phyloP scores from a whole-genome alignment of 2,329 filamentous ascomycete species.

The Epichloe baconii region DNA sequence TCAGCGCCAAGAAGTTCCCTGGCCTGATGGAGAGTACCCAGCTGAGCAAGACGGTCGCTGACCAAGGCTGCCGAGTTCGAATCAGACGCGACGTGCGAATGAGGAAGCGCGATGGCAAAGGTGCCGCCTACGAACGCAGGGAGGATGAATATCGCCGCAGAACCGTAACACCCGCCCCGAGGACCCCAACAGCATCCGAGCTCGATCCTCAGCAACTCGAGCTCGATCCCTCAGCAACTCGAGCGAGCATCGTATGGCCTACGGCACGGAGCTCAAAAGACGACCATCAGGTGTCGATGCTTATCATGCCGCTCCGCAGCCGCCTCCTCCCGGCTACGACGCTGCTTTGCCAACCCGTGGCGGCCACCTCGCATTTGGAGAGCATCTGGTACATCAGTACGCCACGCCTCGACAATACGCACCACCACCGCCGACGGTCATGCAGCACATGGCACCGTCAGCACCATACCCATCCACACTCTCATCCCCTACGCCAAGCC shows the following conservation, averaged over 20 bases:
- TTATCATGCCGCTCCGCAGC: conserved; percentile 23
- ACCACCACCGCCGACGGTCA: conserved; percentile 15
- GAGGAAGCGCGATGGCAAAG: conserved; percentile 68
- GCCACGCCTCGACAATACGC: conserved; percentile 25
- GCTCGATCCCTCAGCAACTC: conserved; percentile 50
- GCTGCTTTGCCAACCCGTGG: conserved; percentile 12
- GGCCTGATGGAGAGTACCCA: conserved; percentile 80
- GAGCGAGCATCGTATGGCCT: conserved; percentile 34
- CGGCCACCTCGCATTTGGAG: conserved; percentile 23
- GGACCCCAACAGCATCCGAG: conserved; percentile 26
- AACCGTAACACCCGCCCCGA: conserved; percentile 23
- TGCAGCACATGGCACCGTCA: conserved; percentile 13
- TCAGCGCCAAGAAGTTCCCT: conserved; percentile 96
- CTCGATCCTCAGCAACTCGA: conserved; percentile 48
- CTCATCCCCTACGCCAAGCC: conserved; percentile 27
- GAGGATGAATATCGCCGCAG: conserved; percentile 47
- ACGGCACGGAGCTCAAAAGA: conserved; percentile 26
- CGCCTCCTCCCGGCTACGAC: conserved; percentile 19
- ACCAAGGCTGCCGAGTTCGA: conserved; percentile 91
- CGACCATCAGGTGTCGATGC: conserved; percentile 36
- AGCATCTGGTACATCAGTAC: conserved; percentile 21
- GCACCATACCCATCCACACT: conserved; percentile 25
- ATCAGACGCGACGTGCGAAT: conserved; percentile 91
- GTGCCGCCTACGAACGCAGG: conserved; percentile 41
- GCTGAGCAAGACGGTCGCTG: conserved; percentile 80